phyloP scores from a whole-genome alignment of 1,284 basidiomycete species.

The Trametes hirsuta region DNA sequence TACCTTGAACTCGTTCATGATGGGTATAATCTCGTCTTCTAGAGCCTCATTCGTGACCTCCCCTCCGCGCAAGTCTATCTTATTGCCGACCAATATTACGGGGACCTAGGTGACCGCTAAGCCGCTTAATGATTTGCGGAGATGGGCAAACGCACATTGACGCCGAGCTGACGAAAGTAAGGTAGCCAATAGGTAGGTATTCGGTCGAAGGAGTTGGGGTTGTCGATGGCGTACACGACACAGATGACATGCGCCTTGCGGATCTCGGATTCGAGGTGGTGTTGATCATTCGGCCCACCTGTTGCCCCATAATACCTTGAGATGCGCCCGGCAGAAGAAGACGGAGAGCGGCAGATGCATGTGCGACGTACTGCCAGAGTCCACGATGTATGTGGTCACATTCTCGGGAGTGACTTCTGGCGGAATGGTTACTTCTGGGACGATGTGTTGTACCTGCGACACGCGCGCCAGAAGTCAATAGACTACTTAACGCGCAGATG shows the following conservation, averaged over 20 bases:
- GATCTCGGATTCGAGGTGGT: constrained; percentile 92
- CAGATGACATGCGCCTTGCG: constrained; percentile 98
- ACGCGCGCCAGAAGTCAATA: background rate
- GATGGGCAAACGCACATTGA: constrained; percentile 65
- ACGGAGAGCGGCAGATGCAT: background rate
- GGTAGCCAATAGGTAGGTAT: constrained; percentile 99
- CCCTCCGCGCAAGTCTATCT: constrained; percentile 93
- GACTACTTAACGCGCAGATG: constrained; percentile 5
- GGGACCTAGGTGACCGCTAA: constrained; percentile 66
- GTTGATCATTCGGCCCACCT: constrained; percentile 81
- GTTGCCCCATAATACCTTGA: background rate
- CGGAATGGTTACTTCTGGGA: constrained; percentile 95
- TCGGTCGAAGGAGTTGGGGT: constrained; percentile 94
- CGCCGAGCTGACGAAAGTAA: constrained; percentile 93
- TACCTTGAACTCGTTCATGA: constrained; percentile 98
- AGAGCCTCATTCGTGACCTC: constrained; percentile 94
- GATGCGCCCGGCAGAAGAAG: background rate
- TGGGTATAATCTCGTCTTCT: constrained; percentile 92
- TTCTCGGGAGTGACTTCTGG: constrained; percentile 96
- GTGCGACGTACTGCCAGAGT: constrained; percentile 80
- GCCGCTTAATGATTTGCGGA: constrained; percentile 1
- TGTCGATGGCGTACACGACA: constrained; percentile 96
- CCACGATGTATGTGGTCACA: constrained; percentile 94
- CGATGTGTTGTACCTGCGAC: constrained; percentile 82
- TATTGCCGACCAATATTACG: constrained; percentile 97